phyloP scores from a whole-genome alignment of 768 basidiomycete genomes.

The Tulasnella sp. region DNA sequence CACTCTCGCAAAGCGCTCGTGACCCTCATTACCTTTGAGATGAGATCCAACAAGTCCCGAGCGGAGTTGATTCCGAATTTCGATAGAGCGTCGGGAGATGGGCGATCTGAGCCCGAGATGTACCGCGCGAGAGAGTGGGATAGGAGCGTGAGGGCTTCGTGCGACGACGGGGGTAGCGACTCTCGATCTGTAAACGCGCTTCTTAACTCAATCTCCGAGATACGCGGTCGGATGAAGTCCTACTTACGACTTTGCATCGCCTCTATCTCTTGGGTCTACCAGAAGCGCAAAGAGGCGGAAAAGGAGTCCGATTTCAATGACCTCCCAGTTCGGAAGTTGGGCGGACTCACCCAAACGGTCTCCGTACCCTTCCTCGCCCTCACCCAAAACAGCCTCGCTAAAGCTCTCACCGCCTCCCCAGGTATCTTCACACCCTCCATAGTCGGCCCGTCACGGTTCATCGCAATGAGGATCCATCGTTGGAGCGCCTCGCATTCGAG shows the following conservation, averaged over 20 bases:
- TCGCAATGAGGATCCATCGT: constrained; percentile 24
- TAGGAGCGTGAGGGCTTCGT: constrained; percentile 53
- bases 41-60: constrained; percentile 53
- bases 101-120: constrained; percentile 27
- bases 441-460: neutral
- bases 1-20: too few species aligned
- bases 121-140: constrained; percentile 67
- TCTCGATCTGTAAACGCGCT: constrained; percentile 39
- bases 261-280: constrained; percentile 48
- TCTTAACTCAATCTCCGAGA: neutral
- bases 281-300: neutral
- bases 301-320: neutral
- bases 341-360: constrained; percentile 44
- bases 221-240: neutral
- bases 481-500: constrained; percentile 63
- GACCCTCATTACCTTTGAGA: constrained; percentile 55
- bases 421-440: constrained; percentile 34
- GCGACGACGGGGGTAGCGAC: constrained; percentile 35
- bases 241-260: constrained; percentile 69
- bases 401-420: constrained; percentile 65
- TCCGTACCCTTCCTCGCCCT: constrained; percentile 39
- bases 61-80: constrained; percentile 45
- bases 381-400: constrained; percentile 65
- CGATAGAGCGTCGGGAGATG: constrained; percentile 46
- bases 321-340: neutral